Evolutionary conservation across 192 early-diverging fungal genomes (phyloP), one percentile per base, ranked within the genome.

Genomic region (Coemansia sp.): DNA sequence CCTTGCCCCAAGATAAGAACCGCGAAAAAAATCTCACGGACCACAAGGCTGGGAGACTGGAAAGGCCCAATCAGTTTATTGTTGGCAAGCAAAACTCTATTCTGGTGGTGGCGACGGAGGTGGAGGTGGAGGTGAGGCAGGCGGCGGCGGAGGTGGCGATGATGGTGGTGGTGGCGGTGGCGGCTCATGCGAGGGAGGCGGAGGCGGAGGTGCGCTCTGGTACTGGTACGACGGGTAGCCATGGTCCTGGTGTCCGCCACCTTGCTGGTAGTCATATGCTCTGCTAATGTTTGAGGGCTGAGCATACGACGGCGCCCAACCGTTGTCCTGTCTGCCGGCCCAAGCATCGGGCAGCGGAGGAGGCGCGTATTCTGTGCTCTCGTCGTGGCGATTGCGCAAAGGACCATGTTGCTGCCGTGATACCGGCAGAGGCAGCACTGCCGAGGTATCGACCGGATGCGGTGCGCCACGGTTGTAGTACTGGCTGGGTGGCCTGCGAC

Each of bases 401-500:
- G 29, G 29, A 32, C 3, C 29, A 4, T 32, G 60, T 10, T 21
- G 60, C 36, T 39, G 60, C 6, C 52, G 27, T 38, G 36, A 19
- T 35, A n/a, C 44, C 17, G 59, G 43, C 35, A 12, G 60, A 18
- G 14, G 39, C 36, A 12, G 59, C 18, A 27, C 9, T 8, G 27
- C 22, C 24, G 17, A 35, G 40, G 15, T 15, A 29, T 12, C 38
- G 38, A 41, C 29, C 37, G 39, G 61, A 17, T 22, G 60, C 8
- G 36, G 36, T 1, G 60, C 38, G 18, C 61, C 38, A 29, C 40
- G 62, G 40, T 56, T 38, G 41, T 63, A 56, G 15, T 67, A 63
- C 19, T 71, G 60, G 24, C 63, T 56, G 17, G 66, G 52, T 56
- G 53, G 67, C 10, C 57, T 50, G 38, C 58, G 62, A 4, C 63